phyloP scores from a whole-genome alignment of 352 stramenopile genomes.

The Phytopythium chamaehyphon region DNA sequence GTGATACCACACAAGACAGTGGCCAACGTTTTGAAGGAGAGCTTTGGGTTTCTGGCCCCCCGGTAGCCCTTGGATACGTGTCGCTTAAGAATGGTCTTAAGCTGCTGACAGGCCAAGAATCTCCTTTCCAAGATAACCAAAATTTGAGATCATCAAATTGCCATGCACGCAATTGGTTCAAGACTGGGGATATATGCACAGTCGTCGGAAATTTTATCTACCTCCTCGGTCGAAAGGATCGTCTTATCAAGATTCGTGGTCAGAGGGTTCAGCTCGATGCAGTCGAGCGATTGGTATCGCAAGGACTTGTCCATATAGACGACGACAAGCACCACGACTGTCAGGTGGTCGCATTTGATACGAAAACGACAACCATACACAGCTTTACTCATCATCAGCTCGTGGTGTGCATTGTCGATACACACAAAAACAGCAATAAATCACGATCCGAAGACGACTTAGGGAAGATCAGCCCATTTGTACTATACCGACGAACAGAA shows the following conservation, averaged over 20 bases:
- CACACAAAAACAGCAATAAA: not conserved
- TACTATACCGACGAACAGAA: conserved; percentile 10
- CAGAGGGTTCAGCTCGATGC: conserved; percentile 47
- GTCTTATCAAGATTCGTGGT: conserved; percentile 51
- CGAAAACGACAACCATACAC: conserved; percentile 10
- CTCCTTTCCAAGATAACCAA: not conserved
- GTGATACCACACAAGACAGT: not conserved
- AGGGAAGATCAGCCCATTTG: not conserved
- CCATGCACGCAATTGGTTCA: conserved; percentile 16
- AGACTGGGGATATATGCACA: conserved; percentile 42
- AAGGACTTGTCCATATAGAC: conserved; percentile 8
- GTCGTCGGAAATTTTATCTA: conserved; percentile 27
- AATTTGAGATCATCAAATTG: not conserved
- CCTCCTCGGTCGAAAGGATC: conserved; percentile 38
- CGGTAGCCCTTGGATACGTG: conserved; percentile 35
- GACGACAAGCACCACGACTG: not conserved
- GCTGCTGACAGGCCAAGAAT: not conserved
- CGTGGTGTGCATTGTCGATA: conserved; percentile 16
- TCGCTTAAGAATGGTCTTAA: not conserved
- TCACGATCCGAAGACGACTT: not conserved
- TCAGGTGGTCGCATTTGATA: conserved; percentile 19
- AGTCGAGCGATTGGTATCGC: conserved; percentile 32
- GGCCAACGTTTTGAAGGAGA: conserved; percentile 14
- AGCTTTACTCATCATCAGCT: conserved; percentile 12
- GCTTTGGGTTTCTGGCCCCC: conserved; percentile 28